Evolutionary conservation across 2,329 filamentous ascomycete species (phyloP).

Genomic region (Cercospora citrullina): DNA sequence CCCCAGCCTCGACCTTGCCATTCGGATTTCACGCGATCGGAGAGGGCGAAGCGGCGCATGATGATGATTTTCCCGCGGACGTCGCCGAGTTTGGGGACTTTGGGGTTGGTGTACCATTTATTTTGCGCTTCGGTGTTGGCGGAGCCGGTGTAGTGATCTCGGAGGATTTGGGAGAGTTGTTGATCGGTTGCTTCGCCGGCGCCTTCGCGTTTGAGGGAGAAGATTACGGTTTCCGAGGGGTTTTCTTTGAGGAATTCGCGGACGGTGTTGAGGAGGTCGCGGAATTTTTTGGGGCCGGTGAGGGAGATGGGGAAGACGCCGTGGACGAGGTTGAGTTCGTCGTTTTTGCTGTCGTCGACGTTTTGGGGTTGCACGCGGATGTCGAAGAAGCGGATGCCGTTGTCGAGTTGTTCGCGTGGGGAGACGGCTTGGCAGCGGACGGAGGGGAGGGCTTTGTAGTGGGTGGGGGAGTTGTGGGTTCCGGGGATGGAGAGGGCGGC

Average conservation of each 20-base stretch:
- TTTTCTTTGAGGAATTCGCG: constrained; percentile 70
- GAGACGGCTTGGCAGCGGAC: constrained; percentile 88
- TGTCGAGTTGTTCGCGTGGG: constrained; percentile 74
- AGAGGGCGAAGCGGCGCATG: constrained; percentile 72
- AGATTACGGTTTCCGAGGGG: constrained; percentile 77
- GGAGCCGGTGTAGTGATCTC: constrained; percentile 66
- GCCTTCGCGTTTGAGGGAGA: constrained; percentile 90
- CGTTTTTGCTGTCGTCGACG: constrained; percentile 55
- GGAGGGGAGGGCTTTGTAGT: constrained; percentile 79
- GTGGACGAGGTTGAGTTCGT: constrained; percentile 80
- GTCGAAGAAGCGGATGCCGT: constrained; percentile 93
- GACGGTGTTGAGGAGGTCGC: constrained; percentile 68
- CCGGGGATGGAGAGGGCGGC: constrained; percentile 86
- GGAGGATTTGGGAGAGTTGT: constrained; percentile 72
- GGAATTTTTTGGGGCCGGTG: constrained; percentile 76
- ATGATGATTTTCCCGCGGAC: constrained; percentile 81
- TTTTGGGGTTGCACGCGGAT: constrained; percentile 72
- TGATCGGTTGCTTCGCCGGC: constrained; percentile 76
- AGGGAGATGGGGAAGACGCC: constrained; percentile 85
- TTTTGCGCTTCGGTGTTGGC: constrained; percentile 41
- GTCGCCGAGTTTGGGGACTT: constrained; percentile 75
- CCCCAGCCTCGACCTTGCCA: constrained; percentile 57
- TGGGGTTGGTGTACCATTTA: constrained; percentile 78
- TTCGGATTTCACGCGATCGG: constrained; percentile 52
- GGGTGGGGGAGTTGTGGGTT: constrained; percentile 91